A percentile compares a stretch with the other conserved stretches of the same genome.
Evolutionary conservation across 2,329 filamentous ascomycete species (phyloP).

Genomic region (Pseudogymnoascus sp.): DNA sequence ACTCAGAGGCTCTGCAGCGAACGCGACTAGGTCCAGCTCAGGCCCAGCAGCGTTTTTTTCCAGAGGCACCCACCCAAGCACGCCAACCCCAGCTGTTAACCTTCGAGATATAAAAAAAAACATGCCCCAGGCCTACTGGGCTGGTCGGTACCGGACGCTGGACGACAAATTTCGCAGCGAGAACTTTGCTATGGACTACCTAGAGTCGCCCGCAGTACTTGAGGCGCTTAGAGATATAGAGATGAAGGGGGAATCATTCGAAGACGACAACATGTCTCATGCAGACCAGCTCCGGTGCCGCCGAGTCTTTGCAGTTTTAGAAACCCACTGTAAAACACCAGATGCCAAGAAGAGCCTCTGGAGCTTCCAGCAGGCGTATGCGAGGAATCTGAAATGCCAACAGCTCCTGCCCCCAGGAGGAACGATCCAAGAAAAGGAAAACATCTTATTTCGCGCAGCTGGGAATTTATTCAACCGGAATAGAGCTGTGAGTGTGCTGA

Average conservation of each 20-base stretch:
- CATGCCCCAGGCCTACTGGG: conserved; percentile 51
- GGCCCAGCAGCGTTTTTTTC: conserved; percentile 4
- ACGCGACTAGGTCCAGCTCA: conserved; percentile 7
- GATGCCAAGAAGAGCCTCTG: conserved; percentile 43
- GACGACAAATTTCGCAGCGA: conserved; percentile 48
- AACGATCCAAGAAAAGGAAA: background rate
- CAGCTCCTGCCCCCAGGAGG: conserved; percentile 36
- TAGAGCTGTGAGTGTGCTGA: background rate
- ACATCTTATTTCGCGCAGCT: background rate
- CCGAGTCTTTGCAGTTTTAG: conserved; percentile 42
- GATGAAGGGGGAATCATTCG: background rate
- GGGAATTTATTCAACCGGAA: background rate
- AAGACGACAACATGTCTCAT: conserved; percentile 9
- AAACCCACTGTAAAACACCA: conserved; percentile 39
- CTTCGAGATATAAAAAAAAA: conserved; percentile 34
- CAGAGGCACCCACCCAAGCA: conserved; percentile 12
- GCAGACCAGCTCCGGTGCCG: conserved; percentile 38
- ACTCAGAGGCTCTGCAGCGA: background rate
- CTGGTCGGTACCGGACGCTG: conserved; percentile 51
- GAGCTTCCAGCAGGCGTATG: conserved; percentile 44
- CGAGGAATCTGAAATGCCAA: conserved; percentile 33
- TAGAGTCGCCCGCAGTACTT: conserved; percentile 11
- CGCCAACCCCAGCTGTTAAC: conserved; percentile 15
- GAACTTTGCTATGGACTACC: conserved; percentile 22
- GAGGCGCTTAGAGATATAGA: background rate